Conservation (phyloP, 148 eudicot species). For the Fagopyrum tataricum region DNA sequence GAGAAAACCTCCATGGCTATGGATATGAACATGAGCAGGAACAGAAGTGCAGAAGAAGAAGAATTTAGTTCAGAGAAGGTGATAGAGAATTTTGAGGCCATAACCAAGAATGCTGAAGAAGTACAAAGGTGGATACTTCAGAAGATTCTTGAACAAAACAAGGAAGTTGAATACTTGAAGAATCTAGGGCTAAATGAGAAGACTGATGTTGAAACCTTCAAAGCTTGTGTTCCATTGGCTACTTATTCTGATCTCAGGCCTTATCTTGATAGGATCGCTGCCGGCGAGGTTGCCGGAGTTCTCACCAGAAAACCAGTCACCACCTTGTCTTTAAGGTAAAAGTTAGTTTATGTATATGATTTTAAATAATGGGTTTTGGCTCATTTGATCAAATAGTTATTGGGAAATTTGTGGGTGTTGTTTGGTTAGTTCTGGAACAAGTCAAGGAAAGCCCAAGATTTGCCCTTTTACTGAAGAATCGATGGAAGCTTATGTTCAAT, state of each 20-base stretch:
- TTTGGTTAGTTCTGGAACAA: conserved; percentile 56
- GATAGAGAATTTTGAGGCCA: conserved; percentile 16
- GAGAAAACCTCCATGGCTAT: not conserved
- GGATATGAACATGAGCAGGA: not conserved
- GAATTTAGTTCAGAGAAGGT: conserved; percentile 5
- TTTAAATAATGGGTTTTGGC: conserved; percentile 10
- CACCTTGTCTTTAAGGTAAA: conserved; percentile 50
- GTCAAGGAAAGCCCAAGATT: conserved; percentile 59
- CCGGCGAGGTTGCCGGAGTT: conserved; percentile 37
- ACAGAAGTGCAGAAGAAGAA: not conserved
- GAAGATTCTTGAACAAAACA: conserved; percentile 19
- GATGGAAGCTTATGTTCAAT: conserved; percentile 49
- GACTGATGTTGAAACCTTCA: conserved; percentile 17
- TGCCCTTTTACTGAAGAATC: conserved; percentile 54
- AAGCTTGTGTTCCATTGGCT: conserved; percentile 43
- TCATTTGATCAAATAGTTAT: not conserved
- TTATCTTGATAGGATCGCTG: conserved; percentile 35
- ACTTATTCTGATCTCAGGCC: conserved; percentile 44
- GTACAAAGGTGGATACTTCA: conserved; percentile 15
- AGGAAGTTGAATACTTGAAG: conserved; percentile 15
- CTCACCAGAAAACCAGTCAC: conserved; percentile 50
- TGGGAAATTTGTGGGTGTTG: conserved; percentile 4
- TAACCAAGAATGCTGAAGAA: conserved; percentile 14
- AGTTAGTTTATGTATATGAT: not conserved
- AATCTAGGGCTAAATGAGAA: conserved; percentile 1